These are phyloP conservation scores for Urtica urens DNA, from an alignment of 306 rosid genomes.

Conservation along the genomic window DNA sequence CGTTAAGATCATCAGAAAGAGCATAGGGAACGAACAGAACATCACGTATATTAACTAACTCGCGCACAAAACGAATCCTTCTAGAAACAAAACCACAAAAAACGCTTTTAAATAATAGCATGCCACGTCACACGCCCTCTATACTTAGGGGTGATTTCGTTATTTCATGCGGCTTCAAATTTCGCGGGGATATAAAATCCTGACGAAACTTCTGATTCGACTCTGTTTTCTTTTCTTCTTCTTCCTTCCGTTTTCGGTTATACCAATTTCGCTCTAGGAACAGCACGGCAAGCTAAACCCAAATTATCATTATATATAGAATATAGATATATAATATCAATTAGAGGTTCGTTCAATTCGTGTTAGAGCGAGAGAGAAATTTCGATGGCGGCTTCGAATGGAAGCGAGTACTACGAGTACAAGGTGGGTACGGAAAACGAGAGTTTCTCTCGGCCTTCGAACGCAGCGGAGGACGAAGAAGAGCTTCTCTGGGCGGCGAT, in stretches of 20 bases:
- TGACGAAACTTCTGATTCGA: background rate
- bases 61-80: too few species aligned
- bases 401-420: slow-evolving; percentile 63
- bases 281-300: background rate
- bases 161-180: background rate
- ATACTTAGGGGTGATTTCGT: slow-evolving; percentile 14
- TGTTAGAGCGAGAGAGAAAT: background rate
- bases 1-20: too few species aligned
- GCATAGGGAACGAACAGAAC: too few species aligned
- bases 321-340: background rate
- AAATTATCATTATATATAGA: background rate
- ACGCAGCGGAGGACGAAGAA: slow-evolving; percentile 54
- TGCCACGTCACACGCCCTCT: too few species aligned
- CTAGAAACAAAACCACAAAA: too few species aligned
- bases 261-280: background rate
- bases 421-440: slow-evolving; percentile 20
- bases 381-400: slow-evolving; percentile 69
- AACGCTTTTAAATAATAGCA: too few species aligned
- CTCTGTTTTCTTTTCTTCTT: background rate
- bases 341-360: background rate
- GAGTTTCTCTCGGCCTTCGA: slow-evolving; percentile 46
- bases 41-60: too few species aligned
- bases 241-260: background rate
- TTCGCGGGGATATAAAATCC: slow-evolving; percentile 8
- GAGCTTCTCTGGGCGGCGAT: slow-evolving; percentile 77